Percentiles rank a stretch among this genome's conserved stretches.
Conservation (phyloP, 345 rosid genomes). For the Eutrema yunnanense region DNA sequence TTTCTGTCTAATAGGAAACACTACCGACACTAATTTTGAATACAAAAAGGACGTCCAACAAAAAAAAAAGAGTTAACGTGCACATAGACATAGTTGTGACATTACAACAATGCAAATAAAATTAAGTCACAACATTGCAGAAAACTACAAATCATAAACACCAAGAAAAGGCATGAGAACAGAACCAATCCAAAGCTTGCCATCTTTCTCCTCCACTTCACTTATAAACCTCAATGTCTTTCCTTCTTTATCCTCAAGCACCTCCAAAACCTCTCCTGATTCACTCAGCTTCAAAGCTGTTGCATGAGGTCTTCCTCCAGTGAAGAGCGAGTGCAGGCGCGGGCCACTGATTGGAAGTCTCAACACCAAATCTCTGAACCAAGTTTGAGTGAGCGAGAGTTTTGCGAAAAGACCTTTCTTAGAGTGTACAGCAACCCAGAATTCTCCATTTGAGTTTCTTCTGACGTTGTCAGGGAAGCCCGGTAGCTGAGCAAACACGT, state of each 20-base stretch:
- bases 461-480: constrained; percentile 67
- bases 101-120: not conserved
- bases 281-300: constrained; percentile 52
- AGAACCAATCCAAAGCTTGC: constrained; percentile 66
- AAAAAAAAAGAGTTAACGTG: not conserved
- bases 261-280: constrained; percentile 44
- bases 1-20: not conserved
- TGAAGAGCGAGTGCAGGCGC: constrained; percentile 49
- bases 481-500: constrained; percentile 48
- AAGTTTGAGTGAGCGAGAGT: constrained; percentile 34
- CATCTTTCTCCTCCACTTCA: constrained; percentile 68
- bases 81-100: not conserved
- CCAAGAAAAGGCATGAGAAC: constrained; percentile 58
- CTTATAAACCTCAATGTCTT: constrained; percentile 53
- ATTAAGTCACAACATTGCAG: not conserved
- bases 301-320: constrained; percentile 57
- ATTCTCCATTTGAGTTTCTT: constrained; percentile 52
- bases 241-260: constrained; percentile 49
- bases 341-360: constrained; percentile 38
- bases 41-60: not conserved
- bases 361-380: constrained; percentile 40
- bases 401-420: constrained; percentile 45
- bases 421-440: constrained; percentile 74
- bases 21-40: not conserved
- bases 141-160: constrained; percentile 34